Percentiles rank a stretch among this genome's conserved stretches.
Evolutionary conservation across 2,329 filamentous ascomycete genomes (phyloP).

Genomic region (Fusarium buharicum): DNA sequence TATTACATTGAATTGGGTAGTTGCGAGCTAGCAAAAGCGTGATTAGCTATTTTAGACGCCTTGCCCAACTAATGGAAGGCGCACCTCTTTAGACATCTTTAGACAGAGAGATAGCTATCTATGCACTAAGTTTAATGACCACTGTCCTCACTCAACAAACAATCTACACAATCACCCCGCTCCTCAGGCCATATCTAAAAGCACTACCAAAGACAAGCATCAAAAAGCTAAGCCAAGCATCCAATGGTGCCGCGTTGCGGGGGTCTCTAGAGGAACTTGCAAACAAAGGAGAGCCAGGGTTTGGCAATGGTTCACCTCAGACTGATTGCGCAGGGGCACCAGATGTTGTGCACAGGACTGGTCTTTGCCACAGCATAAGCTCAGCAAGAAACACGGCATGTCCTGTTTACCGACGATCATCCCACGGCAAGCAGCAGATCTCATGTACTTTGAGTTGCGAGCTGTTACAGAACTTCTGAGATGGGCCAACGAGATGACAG

Average conservation of each 20-base stretch:
- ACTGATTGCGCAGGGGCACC: constrained; percentile 32
- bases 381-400: constrained; percentile 33
- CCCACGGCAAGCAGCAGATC: constrained; percentile 11
- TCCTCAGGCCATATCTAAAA: constrained; percentile 5
- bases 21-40: constrained; percentile 2
- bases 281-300: constrained; percentile 7
- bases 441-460: constrained; percentile 19
- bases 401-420: constrained; percentile 35
- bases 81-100: too few species aligned
- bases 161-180: constrained; percentile 3
- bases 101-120: too few species aligned
- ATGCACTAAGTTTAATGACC: too few species aligned
- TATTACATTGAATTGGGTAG: constrained; percentile 25
- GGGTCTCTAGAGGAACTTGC: constrained; percentile 1
- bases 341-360: constrained; percentile 16
- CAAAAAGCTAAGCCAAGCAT: constrained; percentile 2
- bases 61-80: background rate
- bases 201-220: too few species aligned
- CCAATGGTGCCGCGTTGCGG: constrained; percentile 7
- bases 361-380: constrained; percentile 17
- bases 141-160: constrained; percentile 4
- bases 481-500: constrained; percentile 17
- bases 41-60: background rate
- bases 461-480: constrained; percentile 25
- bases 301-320: constrained; percentile 25